Base-by-base conservation (phyloP, 768 basidiomycete genomes). In the Kwoniella newhampshirensis region DNA sequence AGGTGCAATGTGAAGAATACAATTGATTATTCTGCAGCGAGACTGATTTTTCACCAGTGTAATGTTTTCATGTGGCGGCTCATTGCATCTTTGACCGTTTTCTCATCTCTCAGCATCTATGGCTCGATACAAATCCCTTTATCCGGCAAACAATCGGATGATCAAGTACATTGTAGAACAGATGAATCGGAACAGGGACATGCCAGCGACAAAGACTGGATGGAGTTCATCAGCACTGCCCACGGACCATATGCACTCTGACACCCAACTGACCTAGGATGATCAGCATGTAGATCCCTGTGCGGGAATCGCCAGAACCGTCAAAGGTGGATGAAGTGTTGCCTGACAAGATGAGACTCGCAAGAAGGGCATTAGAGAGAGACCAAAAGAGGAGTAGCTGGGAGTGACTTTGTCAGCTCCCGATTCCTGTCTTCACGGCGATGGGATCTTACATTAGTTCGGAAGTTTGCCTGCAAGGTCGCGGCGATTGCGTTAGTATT, bases 111-210 rank as follows among this genome's bases (percentile, higher is more conserved):
- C 32, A 6, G 13, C 13, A 32, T 32, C n/a, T n/a, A n/a, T n/a
- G n/a, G 32, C 6, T 32, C 13, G 32, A 32, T 13, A 32, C 32
- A 32, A 32, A 6, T 13, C 13, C 32, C 32, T 6, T 32, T 53
- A 73, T 32, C 66, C 68, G 5, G 60, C 67, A 53, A 74, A 74
- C 20, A 74, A 44, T n/a, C 62, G 32, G 46, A 76, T 41, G 26
- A 76, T 64, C 20, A 71, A 51, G 47, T 77, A 86, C 35, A 83
- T 69, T 2, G 83, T 84, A 8, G 84, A 84, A 26, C 83, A 84
- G 13, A 81, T 57, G 54, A 87, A 81, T 17, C 86, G 80, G 81
- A 86, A 75, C 6, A 73, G 53, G 20, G 69, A 63, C 60, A 74
- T 76, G 4, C 67, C 75, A 15, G 75, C 71, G 8, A 76, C 73